phyloP scores from a whole-genome alignment of 2,329 filamentous ascomycete genomes.

The Geosmithia morbida region DNA sequence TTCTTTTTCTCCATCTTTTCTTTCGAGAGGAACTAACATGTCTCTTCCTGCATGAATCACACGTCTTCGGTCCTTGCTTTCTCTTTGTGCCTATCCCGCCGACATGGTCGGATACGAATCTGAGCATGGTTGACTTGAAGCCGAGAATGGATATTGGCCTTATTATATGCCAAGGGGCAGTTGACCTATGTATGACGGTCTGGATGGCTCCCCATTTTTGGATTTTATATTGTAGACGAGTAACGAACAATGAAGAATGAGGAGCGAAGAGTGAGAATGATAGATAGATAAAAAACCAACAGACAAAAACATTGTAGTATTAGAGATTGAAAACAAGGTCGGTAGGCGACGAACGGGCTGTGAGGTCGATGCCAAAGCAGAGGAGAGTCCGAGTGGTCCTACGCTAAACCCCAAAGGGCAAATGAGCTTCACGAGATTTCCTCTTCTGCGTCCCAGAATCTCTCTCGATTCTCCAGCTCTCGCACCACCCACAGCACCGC shows the following conservation, averaged over 20 bases:
- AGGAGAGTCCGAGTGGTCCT: neutral
- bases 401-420: slow-evolving; percentile 10
- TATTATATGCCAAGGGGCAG: too few species aligned
- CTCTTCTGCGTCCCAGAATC: neutral
- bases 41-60: slow-evolving; percentile 4
- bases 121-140: slow-evolving; percentile 3
- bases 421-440: slow-evolving; percentile 7
- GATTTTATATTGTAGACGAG: too few species aligned
- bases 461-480: neutral
- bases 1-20: too few species aligned
- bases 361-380: neutral
- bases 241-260: too few species aligned
- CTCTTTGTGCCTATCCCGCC: slow-evolving; percentile 8
- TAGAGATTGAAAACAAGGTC: too few species aligned
- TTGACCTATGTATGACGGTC: too few species aligned
- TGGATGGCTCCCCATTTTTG: too few species aligned
- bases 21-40: slow-evolving; percentile 1
- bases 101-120: slow-evolving; percentile 12
- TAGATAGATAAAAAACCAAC: too few species aligned
- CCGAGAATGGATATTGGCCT: too few species aligned
- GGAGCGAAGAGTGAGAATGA: too few species aligned
- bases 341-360: too few species aligned
- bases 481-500: neutral
- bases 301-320: too few species aligned
- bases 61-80: slow-evolving; percentile 4